A percentile compares a stretch with the other conserved stretches of the same genome.
phyloP scores from a whole-genome alignment of 75 land plant genomes.

The Pinus albicaulis region DNA sequence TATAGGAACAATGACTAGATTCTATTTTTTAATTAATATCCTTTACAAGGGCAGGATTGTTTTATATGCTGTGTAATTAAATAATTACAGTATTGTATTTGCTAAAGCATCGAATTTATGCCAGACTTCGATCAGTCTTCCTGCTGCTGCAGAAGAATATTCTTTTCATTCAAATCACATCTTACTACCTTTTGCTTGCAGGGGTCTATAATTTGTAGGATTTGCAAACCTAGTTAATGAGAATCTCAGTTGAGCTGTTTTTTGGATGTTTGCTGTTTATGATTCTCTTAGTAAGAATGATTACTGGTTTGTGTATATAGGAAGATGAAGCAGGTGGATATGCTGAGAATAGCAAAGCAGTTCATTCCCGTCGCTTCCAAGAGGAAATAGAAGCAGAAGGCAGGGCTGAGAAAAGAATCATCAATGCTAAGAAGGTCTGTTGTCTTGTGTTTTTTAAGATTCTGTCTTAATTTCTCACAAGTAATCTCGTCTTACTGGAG shows the following conservation, averaged over 20 bases:
- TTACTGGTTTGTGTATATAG: slow-evolving; percentile 20
- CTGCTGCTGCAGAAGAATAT: neutral
- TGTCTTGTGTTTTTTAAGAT: neutral
- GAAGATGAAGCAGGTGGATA: slow-evolving; percentile 81
- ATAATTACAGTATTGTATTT: neutral
- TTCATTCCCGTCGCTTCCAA: slow-evolving; percentile 64
- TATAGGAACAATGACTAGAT: neutral
- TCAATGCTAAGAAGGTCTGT: slow-evolving; percentile 81
- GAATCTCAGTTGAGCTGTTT: neutral
- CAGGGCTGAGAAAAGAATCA: slow-evolving; percentile 78
- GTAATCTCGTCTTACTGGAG: neutral
- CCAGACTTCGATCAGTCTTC: neutral
- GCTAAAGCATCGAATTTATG: neutral
- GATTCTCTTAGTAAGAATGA: neutral
- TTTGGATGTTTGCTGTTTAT: neutral
- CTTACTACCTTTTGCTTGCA: neutral
- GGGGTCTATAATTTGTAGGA: neutral
- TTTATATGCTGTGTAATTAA: neutral
- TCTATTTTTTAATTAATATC: neutral
- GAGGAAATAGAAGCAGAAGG: slow-evolving; percentile 82
- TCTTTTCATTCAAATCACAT: neutral
- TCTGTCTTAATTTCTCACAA: neutral
- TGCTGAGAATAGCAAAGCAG: slow-evolving; percentile 38
- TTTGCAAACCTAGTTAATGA: neutral
- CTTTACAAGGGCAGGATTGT: neutral